Conservation (phyloP, 2,329 filamentous ascomycete species). For the Shiraia sp. region DNA sequence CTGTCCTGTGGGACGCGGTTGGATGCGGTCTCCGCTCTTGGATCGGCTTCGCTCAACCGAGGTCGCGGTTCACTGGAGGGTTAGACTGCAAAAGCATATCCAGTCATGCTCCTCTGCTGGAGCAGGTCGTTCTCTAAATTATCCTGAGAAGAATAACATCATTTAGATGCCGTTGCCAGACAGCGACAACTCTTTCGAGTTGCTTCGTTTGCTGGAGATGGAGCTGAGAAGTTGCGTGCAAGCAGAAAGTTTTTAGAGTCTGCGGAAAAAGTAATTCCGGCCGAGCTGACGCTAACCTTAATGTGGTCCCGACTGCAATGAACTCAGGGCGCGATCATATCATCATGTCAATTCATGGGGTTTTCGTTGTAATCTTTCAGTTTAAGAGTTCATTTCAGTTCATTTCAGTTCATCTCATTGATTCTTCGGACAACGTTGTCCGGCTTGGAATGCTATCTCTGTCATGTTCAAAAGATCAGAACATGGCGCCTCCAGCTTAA, state of each 20-base stretch:
- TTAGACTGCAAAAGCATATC: constrained; percentile 7
- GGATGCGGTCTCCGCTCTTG: constrained; percentile 36
- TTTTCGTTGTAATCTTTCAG: too few species aligned
- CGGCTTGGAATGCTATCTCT: too few species aligned
- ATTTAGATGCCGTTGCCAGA: constrained; percentile 8
- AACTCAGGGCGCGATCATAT: not conserved
- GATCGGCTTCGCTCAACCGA: constrained; percentile 35
- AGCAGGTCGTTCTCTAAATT: constrained; percentile 2
- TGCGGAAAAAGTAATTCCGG: constrained; percentile 15
- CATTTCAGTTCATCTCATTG: too few species aligned
- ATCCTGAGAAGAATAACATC: constrained; percentile 3
- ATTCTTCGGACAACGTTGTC: too few species aligned
- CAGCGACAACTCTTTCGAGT: constrained; percentile 8
- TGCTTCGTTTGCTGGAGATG: constrained; percentile 7
- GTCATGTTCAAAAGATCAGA: not conserved
- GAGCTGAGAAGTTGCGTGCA: constrained; percentile 4
- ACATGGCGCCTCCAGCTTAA: not conserved
- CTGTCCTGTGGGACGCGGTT: constrained; percentile 29
- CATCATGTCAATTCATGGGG: too few species aligned
- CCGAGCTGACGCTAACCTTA: not conserved
- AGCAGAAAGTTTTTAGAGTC: constrained; percentile 3
- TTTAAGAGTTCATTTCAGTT: too few species aligned
- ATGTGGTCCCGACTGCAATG: constrained; percentile 1
- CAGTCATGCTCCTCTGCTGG: constrained; percentile 4
- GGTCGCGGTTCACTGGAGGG: constrained; percentile 27